Evolutionary conservation across 129 eudicot species (phyloP).

Genomic region (sunflower (Helianthus annuus)): DNA sequence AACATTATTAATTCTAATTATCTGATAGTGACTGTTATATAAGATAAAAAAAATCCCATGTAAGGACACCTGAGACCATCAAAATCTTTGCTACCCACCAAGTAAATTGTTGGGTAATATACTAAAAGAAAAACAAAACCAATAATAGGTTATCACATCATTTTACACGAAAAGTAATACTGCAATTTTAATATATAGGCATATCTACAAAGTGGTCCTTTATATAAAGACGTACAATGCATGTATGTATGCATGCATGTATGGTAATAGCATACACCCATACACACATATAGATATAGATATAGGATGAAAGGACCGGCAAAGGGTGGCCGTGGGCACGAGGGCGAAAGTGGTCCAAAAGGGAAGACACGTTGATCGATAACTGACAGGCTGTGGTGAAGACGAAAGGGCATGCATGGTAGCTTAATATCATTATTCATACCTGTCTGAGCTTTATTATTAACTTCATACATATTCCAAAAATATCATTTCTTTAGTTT

Average conservation of each 20-base stretch:
- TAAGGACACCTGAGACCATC: no score
- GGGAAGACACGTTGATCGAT: conserved; percentile 18
- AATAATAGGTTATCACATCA: neutral
- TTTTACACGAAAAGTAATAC: neutral
- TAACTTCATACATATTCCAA: conserved; percentile 17
- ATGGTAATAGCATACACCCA: neutral
- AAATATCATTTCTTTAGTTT: conserved; percentile 5
- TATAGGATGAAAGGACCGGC: conserved; percentile 2
- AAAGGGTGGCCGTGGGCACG: conserved; percentile 20
- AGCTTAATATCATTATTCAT: conserved; percentile 15
- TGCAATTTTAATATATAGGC: neutral
- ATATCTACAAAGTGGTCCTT: conserved; percentile 2
- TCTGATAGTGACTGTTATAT: no score
- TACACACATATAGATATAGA: neutral
- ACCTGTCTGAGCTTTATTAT: neutral
- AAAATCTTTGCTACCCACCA: no score
- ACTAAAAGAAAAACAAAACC: neutral
- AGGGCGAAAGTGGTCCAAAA: conserved; percentile 22
- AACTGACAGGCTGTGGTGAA: conserved; percentile 23
- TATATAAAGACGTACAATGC: neutral
- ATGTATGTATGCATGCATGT: neutral
- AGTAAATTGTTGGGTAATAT: no score
- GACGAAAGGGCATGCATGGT: conserved; percentile 14
- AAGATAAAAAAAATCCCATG: no score
- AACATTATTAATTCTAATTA: no score